Evolutionary conservation across 1,284 basidiomycete genomes (phyloP).

Genomic region (Ganoderma leucocontextum): DNA sequence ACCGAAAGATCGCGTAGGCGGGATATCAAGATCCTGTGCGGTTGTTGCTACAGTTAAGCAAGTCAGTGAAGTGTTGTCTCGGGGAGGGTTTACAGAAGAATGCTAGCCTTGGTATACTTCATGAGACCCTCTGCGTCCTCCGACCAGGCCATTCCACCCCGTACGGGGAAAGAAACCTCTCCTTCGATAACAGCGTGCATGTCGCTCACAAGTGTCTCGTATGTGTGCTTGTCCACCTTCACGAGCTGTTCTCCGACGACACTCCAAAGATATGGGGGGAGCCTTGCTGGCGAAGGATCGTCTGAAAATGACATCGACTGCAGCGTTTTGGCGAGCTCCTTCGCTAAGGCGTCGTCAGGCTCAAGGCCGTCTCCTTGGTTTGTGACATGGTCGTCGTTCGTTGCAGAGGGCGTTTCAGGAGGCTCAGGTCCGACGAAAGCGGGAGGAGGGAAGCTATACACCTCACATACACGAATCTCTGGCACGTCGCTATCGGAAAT

Average conservation of each 20-base stretch:
- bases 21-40: conserved; percentile 73
- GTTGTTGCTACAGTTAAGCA: conserved; percentile 57
- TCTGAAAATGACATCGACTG: conserved; percentile 50
- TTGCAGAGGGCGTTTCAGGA: conserved; percentile 14
- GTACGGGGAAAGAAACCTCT: conserved; percentile 46
- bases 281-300: conserved; percentile 48
- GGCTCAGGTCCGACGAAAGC: conserved; percentile 42
- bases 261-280: conserved; percentile 53
- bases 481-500: conserved; percentile 51
- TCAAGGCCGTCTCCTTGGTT: conserved; percentile 27
- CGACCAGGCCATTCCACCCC: conserved; percentile 61
- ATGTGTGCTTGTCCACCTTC: conserved; percentile 53
- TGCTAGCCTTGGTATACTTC: conserved; percentile 58
- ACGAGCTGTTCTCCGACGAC: conserved; percentile 52
- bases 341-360: conserved; percentile 39
- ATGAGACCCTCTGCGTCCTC: conserved; percentile 54
- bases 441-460: conserved; percentile 66
- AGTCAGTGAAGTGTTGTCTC: not conserved
- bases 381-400: not conserved
- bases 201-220: conserved; percentile 45
- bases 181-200: conserved; percentile 22
- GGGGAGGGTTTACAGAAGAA: not conserved
- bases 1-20: conserved; percentile 72
- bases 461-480: conserved; percentile 53
- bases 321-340: conserved; percentile 54